Base-by-base conservation (phyloP, 2,329 filamentous ascomycete genomes). In the Ophiostoma sp. region DNA sequence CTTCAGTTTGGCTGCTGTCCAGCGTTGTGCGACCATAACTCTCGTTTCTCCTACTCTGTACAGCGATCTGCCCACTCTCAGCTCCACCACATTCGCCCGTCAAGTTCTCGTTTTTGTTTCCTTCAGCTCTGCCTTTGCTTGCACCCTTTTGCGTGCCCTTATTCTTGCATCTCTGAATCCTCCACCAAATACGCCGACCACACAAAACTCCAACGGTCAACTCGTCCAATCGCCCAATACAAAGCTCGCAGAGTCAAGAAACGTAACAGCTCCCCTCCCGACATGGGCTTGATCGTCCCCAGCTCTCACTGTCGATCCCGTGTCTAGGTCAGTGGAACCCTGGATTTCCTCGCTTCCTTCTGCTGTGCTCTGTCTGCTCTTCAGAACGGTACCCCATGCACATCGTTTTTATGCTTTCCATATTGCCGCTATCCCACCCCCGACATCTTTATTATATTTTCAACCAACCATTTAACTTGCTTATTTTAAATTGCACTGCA, bases 261-360 rank as follows among this genome's bases (percentile, higher is more conserved):
- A 23, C n/a, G 54, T 31, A 60, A 11, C 11, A 66, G 41, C 48
- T 62, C 13, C 11, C 48, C 3, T 67, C 65, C 52, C 39, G 33
- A 54, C 54, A 69, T 69, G 70, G 62, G 44, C 23, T 48, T 69
- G 60, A 67, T 67, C 68, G 48, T 54, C 54, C 23, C 66, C 31
- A 68, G 39, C 54, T 67, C 65, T 70, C 64, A 67, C 52, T 67
- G 69, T 70, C 69, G 69, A 70, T 70, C 69, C 39, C 64, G 54
- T 65, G 66, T 52, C 67, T 67, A 70, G 69, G 66, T 70, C 67
- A 70, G 69, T 70, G 66, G 66, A 70, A 66, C 69, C 57, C 57
- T 68, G 39, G 6, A 13, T 54, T 10, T 27, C 13, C n/a, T 54
- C n/a, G 48, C 48, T 52, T 23, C 48, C 48, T 52, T 52, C 48